phyloP scores from a whole-genome alignment of 176 grass and related monocot species.

The Alopecurus myosuroides region DNA sequence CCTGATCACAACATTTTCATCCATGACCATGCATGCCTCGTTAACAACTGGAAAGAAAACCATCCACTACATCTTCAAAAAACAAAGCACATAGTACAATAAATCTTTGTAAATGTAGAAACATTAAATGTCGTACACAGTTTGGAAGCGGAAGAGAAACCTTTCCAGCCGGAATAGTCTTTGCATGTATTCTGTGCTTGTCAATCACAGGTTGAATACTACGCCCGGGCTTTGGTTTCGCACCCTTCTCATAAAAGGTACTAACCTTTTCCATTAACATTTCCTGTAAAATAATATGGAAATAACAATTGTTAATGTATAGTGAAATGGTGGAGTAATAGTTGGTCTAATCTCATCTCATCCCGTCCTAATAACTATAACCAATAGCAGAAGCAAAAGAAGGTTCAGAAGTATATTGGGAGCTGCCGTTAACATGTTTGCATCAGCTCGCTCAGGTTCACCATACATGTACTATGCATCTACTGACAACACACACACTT shows the following conservation, averaged over 20 bases:
- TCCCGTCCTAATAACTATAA: neutral
- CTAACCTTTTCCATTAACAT: conserved; percentile 87
- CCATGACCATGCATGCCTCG: conserved; percentile 91
- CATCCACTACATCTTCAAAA: conserved; percentile 61
- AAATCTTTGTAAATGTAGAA: conserved; percentile 15
- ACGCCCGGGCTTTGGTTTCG: conserved; percentile 83
- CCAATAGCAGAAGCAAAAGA: conserved; percentile 8
- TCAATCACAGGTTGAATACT: conserved; percentile 72
- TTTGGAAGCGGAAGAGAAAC: conserved; percentile 24
- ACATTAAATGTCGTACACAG: neutral
- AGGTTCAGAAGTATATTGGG: conserved; percentile 40
- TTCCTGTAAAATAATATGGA: conserved; percentile 46
- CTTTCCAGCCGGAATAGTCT: conserved; percentile 71
- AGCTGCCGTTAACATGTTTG: no score
- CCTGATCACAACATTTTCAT: conserved; percentile 73
- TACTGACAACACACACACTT: no score
- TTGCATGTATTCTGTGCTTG: conserved; percentile 52
- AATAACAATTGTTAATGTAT: neutral
- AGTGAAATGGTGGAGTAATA: neutral
- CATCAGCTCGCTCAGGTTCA: no score
- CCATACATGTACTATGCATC: no score
- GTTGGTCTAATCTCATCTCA: neutral
- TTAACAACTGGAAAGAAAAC: conserved; percentile 96
- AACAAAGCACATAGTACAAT: neutral
- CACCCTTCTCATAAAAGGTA: conserved; percentile 93